These are phyloP conservation scores for Clathrus columnatus DNA, from an alignment of 768 basidiomycete genomes.

Conservation along the genomic window DNA sequence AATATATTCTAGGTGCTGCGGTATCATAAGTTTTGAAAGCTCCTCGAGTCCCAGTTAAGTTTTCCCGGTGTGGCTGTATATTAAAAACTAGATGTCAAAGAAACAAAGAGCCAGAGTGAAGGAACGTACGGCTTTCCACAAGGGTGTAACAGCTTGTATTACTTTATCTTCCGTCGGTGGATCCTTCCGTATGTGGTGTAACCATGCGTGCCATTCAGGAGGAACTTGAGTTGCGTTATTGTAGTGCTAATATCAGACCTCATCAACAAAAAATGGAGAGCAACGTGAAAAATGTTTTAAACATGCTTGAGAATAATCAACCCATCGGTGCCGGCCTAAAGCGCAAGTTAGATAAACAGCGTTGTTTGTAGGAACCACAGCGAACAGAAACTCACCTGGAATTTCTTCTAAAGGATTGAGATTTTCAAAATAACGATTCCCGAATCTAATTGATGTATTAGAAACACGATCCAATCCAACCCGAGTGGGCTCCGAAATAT, in stretches of 20 bases:
- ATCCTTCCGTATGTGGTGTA: conserved; percentile 79
- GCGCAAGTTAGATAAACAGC: conserved; percentile 6
- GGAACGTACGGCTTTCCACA: conserved; percentile 74
- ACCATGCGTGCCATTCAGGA: conserved; percentile 96
- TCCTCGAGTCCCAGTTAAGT: conserved; percentile 87
- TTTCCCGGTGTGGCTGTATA: conserved; percentile 71
- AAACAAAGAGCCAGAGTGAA: not conserved
- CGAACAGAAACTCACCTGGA: conserved; percentile 49
- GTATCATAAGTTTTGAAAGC: conserved; percentile 89
- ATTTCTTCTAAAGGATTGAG: conserved; percentile 78
- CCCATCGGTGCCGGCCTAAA: conserved; percentile 91
- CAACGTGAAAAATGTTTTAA: not conserved
- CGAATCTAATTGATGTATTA: conserved; percentile 48
- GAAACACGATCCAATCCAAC: not conserved
- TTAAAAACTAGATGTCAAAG: not conserved
- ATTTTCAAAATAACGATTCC: conserved; percentile 94
- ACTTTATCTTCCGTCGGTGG: conserved; percentile 70
- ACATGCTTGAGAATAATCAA: conserved; percentile 80
- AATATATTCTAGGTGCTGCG: conserved; percentile 64
- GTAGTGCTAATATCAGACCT: conserved; percentile 46
- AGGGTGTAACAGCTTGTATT: conserved; percentile 56
- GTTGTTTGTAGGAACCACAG: not conserved
- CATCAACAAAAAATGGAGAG: conserved; percentile 1
- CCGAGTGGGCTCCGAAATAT: conserved; percentile 25
- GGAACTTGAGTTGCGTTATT: conserved; percentile 91